phyloP scores from a whole-genome alignment of 345 rosid genomes.

The Gossypioides kirkii region DNA sequence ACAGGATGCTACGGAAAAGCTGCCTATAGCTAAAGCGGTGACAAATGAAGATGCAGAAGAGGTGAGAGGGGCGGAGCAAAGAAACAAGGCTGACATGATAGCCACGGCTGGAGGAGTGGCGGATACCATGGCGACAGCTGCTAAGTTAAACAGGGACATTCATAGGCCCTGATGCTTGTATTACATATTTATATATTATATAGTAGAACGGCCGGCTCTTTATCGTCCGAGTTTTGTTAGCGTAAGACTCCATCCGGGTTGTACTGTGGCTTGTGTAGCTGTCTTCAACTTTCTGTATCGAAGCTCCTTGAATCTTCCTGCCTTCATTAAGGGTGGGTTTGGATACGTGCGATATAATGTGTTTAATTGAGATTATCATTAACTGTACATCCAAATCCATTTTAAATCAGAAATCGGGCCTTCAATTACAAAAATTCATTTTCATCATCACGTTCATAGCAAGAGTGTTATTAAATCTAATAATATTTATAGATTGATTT shows the following conservation, averaged over 20 bases:
- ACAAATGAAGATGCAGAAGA: conserved; percentile 48
- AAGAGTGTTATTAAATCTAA: too few species aligned
- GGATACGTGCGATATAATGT: too few species aligned
- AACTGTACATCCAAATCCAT: too few species aligned
- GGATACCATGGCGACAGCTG: conserved; percentile 44
- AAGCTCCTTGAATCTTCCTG: too few species aligned
- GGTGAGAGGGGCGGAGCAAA: conserved; percentile 41
- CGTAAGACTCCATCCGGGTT: background rate
- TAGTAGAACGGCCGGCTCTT: background rate
- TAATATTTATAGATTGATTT: too few species aligned
- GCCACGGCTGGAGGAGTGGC: conserved; percentile 54
- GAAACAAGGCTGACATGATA: conserved; percentile 34
- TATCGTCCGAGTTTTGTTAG: background rate
- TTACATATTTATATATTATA: background rate
- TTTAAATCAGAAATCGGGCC: too few species aligned
- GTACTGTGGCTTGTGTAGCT: background rate
- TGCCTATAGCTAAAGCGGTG: conserved; percentile 38
- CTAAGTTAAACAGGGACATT: conserved; percentile 35
- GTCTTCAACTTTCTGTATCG: background rate
- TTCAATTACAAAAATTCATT: too few species aligned
- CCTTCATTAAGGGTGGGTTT: too few species aligned
- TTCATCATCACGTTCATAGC: too few species aligned
- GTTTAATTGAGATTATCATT: too few species aligned
- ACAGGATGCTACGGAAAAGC: conserved; percentile 40
- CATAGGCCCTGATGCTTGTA: background rate